Evolutionary conservation across 2,329 filamentous ascomycete genomes (phyloP).

Genomic region (Didymellaceae sp.): DNA sequence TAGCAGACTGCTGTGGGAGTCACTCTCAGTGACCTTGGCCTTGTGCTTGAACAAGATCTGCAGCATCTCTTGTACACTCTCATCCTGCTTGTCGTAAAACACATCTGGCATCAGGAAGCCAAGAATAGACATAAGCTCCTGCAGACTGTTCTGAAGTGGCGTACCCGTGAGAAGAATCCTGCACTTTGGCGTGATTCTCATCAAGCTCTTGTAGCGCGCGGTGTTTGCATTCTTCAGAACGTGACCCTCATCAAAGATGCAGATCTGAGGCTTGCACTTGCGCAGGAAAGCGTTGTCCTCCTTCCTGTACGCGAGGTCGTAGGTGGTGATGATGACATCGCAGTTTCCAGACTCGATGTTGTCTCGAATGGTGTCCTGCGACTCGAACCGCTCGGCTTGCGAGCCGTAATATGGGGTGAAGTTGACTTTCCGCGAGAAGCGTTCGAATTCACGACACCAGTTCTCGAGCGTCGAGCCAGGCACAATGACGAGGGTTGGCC

Average conservation of each 20-base stretch:
- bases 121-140: slow-evolving; percentile 87
- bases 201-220: slow-evolving; percentile 78
- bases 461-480: slow-evolving; percentile 94
- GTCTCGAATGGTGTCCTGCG: slow-evolving; percentile 70
- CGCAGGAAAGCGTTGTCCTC: slow-evolving; percentile 69
- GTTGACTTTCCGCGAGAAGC: slow-evolving; percentile 78
- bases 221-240: slow-evolving; percentile 88
- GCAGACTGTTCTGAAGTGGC: slow-evolving; percentile 91
- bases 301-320: slow-evolving; percentile 67
- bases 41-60: slow-evolving; percentile 90
- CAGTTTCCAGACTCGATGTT: slow-evolving; percentile 63
- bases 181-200: slow-evolving; percentile 79
- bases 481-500: slow-evolving; percentile 85
- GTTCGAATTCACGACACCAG: slow-evolving; percentile 88
- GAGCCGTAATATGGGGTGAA: slow-evolving; percentile 77
- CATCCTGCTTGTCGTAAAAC: slow-evolving; percentile 70
- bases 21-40: slow-evolving; percentile 78
- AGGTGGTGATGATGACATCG: slow-evolving; percentile 75
- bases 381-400: slow-evolving; percentile 69
- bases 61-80: slow-evolving; percentile 73
- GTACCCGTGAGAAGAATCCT: slow-evolving; percentile 88
- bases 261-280: slow-evolving; percentile 62
- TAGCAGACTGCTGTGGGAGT: slow-evolving; percentile 75
- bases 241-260: slow-evolving; percentile 94
- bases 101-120: slow-evolving; percentile 92